phyloP scores from a whole-genome alignment of 176 grass and related monocot species.

The bread wheat (Triticum aestivum) region IWGSC_CS_RefSeq_v2.1 NC_057804.1:152804363-152804862 shows the following conservation, averaged over 20 bases:
- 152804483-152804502: background rate
- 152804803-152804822: background rate
- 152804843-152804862: background rate
- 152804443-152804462: conserved; percentile 28
- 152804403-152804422: background rate
- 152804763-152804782: background rate
- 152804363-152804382: conserved; percentile 27
- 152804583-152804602: conserved; percentile 9
- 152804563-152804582: background rate
- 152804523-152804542: background rate
- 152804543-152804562: background rate
- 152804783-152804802: background rate
- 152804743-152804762: background rate
- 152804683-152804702: background rate
- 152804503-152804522: background rate
- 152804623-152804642: background rate
- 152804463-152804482: background rate
- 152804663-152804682: background rate
- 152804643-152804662: background rate
- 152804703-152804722: background rate
- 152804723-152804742: background rate
- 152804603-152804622: background rate
- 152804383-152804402: background rate
- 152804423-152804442: conserved; percentile 16
- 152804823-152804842: background rate